These are phyloP conservation scores for Gomphus bonarii DNA, from an alignment of 1,284 basidiomycete species.

Conservation along the genomic window DNA sequence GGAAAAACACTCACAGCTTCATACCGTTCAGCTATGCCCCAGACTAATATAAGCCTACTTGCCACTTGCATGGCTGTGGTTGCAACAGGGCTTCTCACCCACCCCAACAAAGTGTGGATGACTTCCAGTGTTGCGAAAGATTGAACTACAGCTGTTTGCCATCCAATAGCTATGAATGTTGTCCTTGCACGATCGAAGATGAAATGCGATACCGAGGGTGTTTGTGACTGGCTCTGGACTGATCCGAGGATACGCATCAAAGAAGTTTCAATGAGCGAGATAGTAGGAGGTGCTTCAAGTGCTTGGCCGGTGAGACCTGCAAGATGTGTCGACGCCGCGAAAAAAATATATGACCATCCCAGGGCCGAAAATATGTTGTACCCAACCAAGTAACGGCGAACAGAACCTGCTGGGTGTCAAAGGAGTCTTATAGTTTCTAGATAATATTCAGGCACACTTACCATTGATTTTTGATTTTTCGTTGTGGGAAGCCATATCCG, in stretches of 20 bases:
- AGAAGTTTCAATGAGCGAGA: slow-evolving; percentile 22
- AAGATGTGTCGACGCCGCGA: slow-evolving; percentile 23
- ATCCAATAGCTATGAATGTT: slow-evolving; percentile 49
- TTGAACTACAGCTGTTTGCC: slow-evolving; percentile 65
- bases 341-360: slow-evolving; percentile 68
- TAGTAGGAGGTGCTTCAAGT: slow-evolving; percentile 19
- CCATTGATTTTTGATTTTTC: background rate
- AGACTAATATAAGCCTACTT: slow-evolving; percentile 80
- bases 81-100: slow-evolving; percentile 76
- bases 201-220: slow-evolving; percentile 9
- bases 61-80: slow-evolving; percentile 85
- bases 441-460: background rate
- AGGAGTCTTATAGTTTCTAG: background rate
- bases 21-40: slow-evolving; percentile 69
- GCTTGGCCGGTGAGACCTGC: slow-evolving; percentile 1
- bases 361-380: slow-evolving; percentile 72
- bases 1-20: slow-evolving; percentile 28
- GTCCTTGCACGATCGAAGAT: slow-evolving; percentile 36
- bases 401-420: background rate
- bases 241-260: slow-evolving; percentile 22
- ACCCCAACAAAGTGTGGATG: slow-evolving; percentile 70
- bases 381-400: slow-evolving; percentile 51
- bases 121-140: slow-evolving; percentile 76
- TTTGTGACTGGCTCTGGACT: slow-evolving; percentile 18
- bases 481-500: background rate